Conservation (phyloP, 352 stramenopile genomes). For the Globisporangium irregulare region DNA sequence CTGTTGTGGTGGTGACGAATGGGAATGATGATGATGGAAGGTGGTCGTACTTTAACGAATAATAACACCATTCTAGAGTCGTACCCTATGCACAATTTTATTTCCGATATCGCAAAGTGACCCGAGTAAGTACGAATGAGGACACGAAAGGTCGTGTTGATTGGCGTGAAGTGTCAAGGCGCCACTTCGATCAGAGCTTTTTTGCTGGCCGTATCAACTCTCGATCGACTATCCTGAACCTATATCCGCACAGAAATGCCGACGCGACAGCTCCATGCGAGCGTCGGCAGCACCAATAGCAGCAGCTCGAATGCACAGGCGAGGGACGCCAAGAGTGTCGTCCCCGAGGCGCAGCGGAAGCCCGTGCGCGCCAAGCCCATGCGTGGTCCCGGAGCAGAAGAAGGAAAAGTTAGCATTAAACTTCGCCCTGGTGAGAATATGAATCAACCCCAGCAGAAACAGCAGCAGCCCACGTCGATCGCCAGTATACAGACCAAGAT, state of each 20-base stretch:
- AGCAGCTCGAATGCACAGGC: not conserved
- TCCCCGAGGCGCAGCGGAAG: conserved; percentile 41
- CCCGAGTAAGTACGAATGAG: conserved; percentile 5
- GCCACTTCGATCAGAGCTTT: not conserved
- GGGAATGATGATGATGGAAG: not conserved
- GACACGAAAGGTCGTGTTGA: conserved; percentile 8
- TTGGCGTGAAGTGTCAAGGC: not conserved
- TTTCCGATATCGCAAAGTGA: not conserved
- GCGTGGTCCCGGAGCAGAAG: conserved; percentile 32
- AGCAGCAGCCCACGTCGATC: conserved; percentile 1
- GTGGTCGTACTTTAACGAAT: conserved; percentile 4
- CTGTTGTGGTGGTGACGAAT: not conserved
- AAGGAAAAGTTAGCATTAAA: conserved; percentile 1
- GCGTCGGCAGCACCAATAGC: not conserved
- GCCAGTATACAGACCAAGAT: conserved; percentile 43
- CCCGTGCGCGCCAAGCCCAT: conserved; percentile 62
- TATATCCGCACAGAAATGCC: not conserved
- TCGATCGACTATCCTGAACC: not conserved
- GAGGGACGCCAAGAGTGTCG: conserved; percentile 18
- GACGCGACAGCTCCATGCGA: not conserved
- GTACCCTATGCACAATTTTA: not conserved
- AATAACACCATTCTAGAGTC: not conserved
- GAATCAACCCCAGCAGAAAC: conserved; percentile 1
- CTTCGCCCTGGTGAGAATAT: not conserved
- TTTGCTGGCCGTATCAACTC: not conserved